Base-by-base conservation (phyloP, 2,329 filamentous ascomycete genomes). In the Aaosphaeria arxii region DNA sequence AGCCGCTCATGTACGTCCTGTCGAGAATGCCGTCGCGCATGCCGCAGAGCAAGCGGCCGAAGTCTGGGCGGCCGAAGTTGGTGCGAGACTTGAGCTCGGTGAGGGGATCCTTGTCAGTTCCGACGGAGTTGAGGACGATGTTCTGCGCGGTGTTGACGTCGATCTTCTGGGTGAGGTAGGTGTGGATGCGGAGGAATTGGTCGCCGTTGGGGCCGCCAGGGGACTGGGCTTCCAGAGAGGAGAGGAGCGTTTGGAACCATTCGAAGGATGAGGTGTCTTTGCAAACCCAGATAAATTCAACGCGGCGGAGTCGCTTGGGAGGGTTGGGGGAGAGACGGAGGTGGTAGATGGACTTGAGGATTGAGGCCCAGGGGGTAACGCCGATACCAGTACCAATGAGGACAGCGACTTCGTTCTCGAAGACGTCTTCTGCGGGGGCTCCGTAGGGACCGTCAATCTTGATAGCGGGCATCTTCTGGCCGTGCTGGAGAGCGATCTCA, bases 281-380 rank as follows among this genome's bases (percentile, higher is more conserved):
- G 81, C 92, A 96, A 44, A 97, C 87, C 94, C 94, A 99, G 76
- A 99, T 95, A 73, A 99, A 99, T 71, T 99, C 94, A 31, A 99
- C 92, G 70, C 94, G 87, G 50, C 91, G 88, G 42, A 99, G 85
- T 65, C 92, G 89, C 43, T 83, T 85, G 1, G 92, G 91, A 28
- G 91, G 89, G 75, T 96, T 94, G 6, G 92, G 91, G 11, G 86
- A 84, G 55, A 94, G 87, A 54, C 94, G 90, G 63, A 95, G 80
- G 71, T 99, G 92, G 89, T 91, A 99, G 73, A 99, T 97, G 71
- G 96, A 96, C 77, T 99, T 99, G 56, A 94, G 78, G 57, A 94
- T 92, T 2, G 87, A 80, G 1, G 89, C 89, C 88, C 89, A 94
- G 1, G 89, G 89, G 6, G 89, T 94, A 40, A 94, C 89, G 59